A percentile compares a stretch with the other conserved stretches of the same genome.
These are phyloP conservation scores for Clausena lansium DNA, from an alignment of 345 rosid genomes.

Conservation along the genomic window DNA sequence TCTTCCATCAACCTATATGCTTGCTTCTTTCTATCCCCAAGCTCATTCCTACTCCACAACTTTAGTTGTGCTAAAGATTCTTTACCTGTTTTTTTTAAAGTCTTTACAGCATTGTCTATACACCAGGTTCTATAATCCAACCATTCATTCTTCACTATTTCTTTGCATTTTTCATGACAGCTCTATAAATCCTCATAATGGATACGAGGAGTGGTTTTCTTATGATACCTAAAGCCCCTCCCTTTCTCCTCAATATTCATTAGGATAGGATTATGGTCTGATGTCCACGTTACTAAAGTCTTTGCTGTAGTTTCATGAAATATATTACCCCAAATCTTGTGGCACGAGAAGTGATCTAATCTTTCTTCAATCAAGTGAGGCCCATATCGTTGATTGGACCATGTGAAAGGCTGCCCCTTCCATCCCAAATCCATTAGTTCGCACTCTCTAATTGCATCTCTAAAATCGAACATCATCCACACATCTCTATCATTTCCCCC, in stretches of 20 bases:
- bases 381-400: neutral
- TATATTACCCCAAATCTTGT: neutral
- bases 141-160: too few relatives aligned
- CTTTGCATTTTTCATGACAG: neutral
- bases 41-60: too few relatives aligned
- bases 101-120: too few relatives aligned
- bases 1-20: too few relatives aligned
- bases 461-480: neutral
- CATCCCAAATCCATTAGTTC: neutral
- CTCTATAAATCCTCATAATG: neutral
- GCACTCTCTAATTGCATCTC: too few relatives aligned
- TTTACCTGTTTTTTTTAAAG: too few relatives aligned
- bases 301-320: too few relatives aligned
- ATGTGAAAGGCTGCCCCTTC: neutral
- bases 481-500: neutral
- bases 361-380: neutral
- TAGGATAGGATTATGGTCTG: too few relatives aligned
- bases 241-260: neutral
- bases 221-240: fast-evolving
- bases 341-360: neutral
- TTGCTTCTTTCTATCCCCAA: too few relatives aligned
- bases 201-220: neutral
- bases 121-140: fast-evolving
- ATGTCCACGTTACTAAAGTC: too few relatives aligned
- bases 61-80: too few relatives aligned